Conservation (phyloP, 805 yeast species). For the Saccharomycopsis guyanensis region DNA sequence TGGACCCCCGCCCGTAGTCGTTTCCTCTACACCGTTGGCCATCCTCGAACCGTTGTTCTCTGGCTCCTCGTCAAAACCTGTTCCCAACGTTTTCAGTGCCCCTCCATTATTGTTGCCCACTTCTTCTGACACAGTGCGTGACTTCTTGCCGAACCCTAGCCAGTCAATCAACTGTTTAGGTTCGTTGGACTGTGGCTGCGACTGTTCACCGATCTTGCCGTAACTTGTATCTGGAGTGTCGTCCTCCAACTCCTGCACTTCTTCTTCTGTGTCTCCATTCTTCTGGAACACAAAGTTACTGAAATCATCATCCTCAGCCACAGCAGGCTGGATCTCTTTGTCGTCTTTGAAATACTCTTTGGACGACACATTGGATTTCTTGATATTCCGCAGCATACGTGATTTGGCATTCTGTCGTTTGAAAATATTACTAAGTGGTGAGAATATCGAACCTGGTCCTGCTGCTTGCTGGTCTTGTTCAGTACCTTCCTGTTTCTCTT, state of each 20-base stretch:
- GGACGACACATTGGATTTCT: conserved; percentile 12
- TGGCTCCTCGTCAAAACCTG: too few species aligned
- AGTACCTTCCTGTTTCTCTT: not conserved
- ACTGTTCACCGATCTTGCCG: conserved; percentile 9
- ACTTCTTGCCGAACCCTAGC: not conserved
- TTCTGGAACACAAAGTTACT: conserved; percentile 15
- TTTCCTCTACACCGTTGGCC: too few species aligned
- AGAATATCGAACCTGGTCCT: conserved; percentile 6
- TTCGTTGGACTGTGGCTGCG: not conserved
- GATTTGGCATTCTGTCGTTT: conserved; percentile 1
- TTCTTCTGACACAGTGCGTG: too few species aligned
- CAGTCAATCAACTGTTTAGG: not conserved
- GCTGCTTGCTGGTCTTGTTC: not conserved
- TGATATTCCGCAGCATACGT: conserved; percentile 9
- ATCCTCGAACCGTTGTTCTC: too few species aligned
- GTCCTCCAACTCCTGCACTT: not conserved
- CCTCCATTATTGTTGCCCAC: too few species aligned
- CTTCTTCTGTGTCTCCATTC: conserved; percentile 1
- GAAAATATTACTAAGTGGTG: conserved; percentile 16
- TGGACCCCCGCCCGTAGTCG: too few species aligned
- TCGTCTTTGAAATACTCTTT: conserved; percentile 10
- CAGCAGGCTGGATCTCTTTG: not conserved
- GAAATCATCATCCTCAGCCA: conserved; percentile 11
- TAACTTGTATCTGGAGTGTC: conserved; percentile 5
- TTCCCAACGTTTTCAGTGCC: too few species aligned